Evolutionary conservation across 345 rosid species (phyloP).

Genomic region (Salix purpurea): DNA sequence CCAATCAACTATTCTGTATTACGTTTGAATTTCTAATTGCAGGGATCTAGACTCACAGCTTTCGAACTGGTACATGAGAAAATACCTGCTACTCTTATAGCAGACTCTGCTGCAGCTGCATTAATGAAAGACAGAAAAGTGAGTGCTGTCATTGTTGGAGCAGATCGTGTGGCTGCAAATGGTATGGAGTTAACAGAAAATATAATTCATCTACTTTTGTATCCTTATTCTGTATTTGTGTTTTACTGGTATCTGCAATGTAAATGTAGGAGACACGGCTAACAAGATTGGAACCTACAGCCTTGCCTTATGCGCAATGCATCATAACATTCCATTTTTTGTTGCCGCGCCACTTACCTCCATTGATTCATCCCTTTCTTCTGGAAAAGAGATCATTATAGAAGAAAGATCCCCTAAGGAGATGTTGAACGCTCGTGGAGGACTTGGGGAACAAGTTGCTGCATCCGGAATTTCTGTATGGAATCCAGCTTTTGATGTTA

Average conservation of each 20-base stretch:
- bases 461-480: conserved; percentile 85
- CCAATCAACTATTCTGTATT: not conserved
- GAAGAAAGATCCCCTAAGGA: conserved; percentile 84
- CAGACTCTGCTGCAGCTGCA: conserved; percentile 94
- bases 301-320: conserved; percentile 74
- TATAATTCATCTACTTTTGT: conserved; percentile 5
- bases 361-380: conserved; percentile 67
- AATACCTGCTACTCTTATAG: conserved; percentile 83
- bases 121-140: conserved; percentile 75
- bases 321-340: conserved; percentile 67
- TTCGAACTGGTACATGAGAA: conserved; percentile 88
- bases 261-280: conserved; percentile 77
- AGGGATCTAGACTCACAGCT: conserved; percentile 98
- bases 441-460: conserved; percentile 95
- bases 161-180: conserved; percentile 90
- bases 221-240: not conserved
- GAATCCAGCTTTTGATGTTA: conserved; percentile 95
- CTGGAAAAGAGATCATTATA: conserved; percentile 69
- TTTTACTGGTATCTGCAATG: not conserved
- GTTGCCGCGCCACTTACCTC: conserved; percentile 94
- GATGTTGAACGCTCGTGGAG: conserved; percentile 67
- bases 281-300: conserved; percentile 97
- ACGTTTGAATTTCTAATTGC: conserved; percentile 4
- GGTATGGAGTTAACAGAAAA: conserved; percentile 35
- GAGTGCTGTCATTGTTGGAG: conserved; percentile 82